Conservation (phyloP, 805 yeast species). For the Wickerhamiella spandovensis region DNA sequence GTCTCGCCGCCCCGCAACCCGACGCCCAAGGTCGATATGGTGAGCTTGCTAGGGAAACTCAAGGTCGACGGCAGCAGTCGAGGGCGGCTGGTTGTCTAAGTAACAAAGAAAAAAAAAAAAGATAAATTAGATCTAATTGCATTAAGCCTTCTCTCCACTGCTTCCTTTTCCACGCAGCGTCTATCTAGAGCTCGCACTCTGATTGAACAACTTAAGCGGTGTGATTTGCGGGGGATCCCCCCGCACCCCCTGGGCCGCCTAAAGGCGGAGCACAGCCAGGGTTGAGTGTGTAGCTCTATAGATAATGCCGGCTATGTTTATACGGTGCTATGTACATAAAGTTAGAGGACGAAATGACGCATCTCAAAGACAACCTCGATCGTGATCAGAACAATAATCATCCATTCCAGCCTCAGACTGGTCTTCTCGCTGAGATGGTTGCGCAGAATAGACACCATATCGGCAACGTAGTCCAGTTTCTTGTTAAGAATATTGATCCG, state of each 20-base stretch:
- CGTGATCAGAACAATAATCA: slow-evolving; percentile 68
- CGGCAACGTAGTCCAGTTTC: slow-evolving; percentile 81
- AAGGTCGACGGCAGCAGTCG: background rate
- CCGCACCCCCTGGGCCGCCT: too few relatives aligned
- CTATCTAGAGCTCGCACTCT: too few relatives aligned
- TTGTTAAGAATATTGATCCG: slow-evolving; percentile 69
- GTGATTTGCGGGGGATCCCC: too few relatives aligned
- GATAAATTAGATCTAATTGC: background rate
- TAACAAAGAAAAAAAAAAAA: background rate
- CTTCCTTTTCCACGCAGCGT: too few relatives aligned
- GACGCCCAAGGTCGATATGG: background rate
- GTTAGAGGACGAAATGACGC: slow-evolving; percentile 32
- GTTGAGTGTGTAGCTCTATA: too few relatives aligned
- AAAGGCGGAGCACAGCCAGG: too few relatives aligned
- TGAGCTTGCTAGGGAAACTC: slow-evolving; percentile 1
- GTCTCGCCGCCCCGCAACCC: background rate
- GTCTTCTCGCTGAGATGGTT: slow-evolving; percentile 64
- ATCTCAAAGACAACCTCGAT: slow-evolving; percentile 77
- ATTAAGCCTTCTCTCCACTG: too few relatives aligned
- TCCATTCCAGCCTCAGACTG: slow-evolving; percentile 72
- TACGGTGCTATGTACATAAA: too few relatives aligned
- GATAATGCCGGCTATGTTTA: too few relatives aligned
- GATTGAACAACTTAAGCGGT: too few relatives aligned
- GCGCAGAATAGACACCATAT: slow-evolving; percentile 68
- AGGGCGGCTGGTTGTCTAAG: slow-evolving; percentile 5